Conservation (phyloP, 768 basidiomycete genomes). For the Mycena olivaceomarginata region DNA sequence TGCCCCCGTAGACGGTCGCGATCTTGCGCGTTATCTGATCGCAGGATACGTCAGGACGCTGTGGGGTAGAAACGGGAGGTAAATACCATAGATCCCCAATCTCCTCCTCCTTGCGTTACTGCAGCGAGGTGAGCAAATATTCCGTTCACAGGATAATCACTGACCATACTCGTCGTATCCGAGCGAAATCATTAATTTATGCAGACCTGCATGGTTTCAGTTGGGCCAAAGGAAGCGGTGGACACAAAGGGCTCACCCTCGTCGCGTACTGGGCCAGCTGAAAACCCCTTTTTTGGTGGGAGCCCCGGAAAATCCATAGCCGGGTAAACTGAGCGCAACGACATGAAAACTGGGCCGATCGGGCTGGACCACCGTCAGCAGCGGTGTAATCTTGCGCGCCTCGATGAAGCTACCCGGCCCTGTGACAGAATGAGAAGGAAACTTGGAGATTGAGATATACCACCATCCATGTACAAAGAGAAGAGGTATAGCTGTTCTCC, state of each 20-base stretch:
- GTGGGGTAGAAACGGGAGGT: neutral
- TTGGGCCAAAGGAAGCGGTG: neutral
- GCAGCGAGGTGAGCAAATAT: neutral
- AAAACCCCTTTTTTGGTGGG: slow-evolving; percentile 65
- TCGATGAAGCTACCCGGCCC: slow-evolving; percentile 70
- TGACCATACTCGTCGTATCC: slow-evolving; percentile 57
- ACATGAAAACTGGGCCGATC: slow-evolving; percentile 68
- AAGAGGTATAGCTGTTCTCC: slow-evolving; percentile 51
- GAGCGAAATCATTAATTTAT: slow-evolving; percentile 68
- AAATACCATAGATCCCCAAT: slow-evolving; percentile 65
- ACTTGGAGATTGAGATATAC: neutral
- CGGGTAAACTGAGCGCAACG: slow-evolving; percentile 66
- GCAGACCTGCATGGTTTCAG: slow-evolving; percentile 54
- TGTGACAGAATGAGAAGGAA: slow-evolving; percentile 33
- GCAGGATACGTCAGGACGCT: neutral
- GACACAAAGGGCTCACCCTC: slow-evolving; percentile 54
- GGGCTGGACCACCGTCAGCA: slow-evolving; percentile 56
- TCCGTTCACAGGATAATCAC: neutral
- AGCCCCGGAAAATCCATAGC: slow-evolving; percentile 68
- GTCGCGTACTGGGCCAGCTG: slow-evolving; percentile 57
- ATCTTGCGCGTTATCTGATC: slow-evolving; percentile 58
- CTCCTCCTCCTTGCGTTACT: slow-evolving; percentile 72
- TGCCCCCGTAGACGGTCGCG: slow-evolving; percentile 58
- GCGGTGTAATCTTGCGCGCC: slow-evolving; percentile 63
- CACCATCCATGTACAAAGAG: slow-evolving; percentile 67